A percentile compares a stretch with the other conserved stretches of the same genome.
Conservation (phyloP, 345 rosid genomes). For the Aethionema arabicum region DNA sequence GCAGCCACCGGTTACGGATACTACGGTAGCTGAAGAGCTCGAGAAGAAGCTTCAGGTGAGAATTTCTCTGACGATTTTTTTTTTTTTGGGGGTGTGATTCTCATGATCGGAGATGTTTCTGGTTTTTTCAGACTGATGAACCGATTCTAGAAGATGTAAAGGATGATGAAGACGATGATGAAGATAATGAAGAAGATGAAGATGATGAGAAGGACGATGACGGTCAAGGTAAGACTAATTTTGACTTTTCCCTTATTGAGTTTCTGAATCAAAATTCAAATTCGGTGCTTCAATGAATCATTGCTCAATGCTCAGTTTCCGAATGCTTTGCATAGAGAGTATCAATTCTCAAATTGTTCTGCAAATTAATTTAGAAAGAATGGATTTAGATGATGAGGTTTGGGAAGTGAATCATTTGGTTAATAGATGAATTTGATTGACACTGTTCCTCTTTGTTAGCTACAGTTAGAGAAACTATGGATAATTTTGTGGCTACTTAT, state of each 20-base stretch:
- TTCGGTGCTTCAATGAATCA: too few relatives aligned
- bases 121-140: constrained; percentile 43
- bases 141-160: constrained; percentile 68
- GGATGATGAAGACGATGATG: constrained; percentile 67
- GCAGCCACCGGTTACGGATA: constrained; percentile 1
- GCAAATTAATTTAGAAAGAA: not conserved
- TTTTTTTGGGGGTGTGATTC: not conserved
- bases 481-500: too few relatives aligned
- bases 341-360: not conserved
- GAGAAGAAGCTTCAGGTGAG: constrained; percentile 44
- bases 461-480: too few relatives aligned
- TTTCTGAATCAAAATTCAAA: not conserved
- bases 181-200: constrained; percentile 64
- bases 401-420: constrained; percentile 7
- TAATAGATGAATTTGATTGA: not conserved
- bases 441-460: not conserved
- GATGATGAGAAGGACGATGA: constrained; percentile 62
- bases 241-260: not conserved
- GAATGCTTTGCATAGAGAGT: not conserved
- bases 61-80: not conserved
- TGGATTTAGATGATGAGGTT: not conserved
- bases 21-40: constrained; percentile 40
- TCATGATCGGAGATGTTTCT: not conserved
- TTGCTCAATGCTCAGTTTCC: too few relatives aligned
- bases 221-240: constrained; percentile 43